Evolutionary conservation across 192 early-diverging fungal species (phyloP), one percentile per base, ranked within the genome.

Genomic region (Coemansia sp.): DNA sequence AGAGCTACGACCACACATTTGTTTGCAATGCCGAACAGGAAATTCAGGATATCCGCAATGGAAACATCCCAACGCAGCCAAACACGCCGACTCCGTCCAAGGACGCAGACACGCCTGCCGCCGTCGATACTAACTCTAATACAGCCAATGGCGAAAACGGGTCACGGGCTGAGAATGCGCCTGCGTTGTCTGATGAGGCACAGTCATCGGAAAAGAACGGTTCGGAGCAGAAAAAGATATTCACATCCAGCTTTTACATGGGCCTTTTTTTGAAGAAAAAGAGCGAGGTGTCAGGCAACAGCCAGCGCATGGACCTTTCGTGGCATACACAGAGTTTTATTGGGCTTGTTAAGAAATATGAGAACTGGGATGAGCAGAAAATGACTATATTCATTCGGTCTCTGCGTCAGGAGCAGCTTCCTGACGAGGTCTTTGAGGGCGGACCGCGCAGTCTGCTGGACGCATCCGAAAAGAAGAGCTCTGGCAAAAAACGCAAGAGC

Each of bases 241-340:
- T 87, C 63, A 91, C 91, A 3, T 91, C 94, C 5, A 87, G 87
- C 14, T 97, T 96, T 69, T 97, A 97, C 69, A 87, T 99, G 72
- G 97, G 96, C 2, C 69, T 99, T 16, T 69, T 79, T 32, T 84
- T 95, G 29, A 83, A 85, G 36, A 76, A 86, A 22, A 86, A 85
- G 60, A 55, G 71, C 71, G 84, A 76, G 56, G 77, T 76, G 29
- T 48, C 81, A 3, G 68, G 74, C 7, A 88, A 69, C n/a, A 83
- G 82, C 28, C 71, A 87, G 14, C 86, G 86, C 48, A 71, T 96
- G 76, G 90, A 96, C 63, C 80, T 97, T 22, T 80, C 87, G 14
- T 87, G 90, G 84, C 92, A 94, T 7, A 91, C 87, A n/a, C 67
- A 80, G 17, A 94, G 95, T 60, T 99, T 95, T 83, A 89, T 85